Evolutionary conservation across 148 eudicot species (phyloP).

Genomic region (Suaeda aralocaspica): DNA sequence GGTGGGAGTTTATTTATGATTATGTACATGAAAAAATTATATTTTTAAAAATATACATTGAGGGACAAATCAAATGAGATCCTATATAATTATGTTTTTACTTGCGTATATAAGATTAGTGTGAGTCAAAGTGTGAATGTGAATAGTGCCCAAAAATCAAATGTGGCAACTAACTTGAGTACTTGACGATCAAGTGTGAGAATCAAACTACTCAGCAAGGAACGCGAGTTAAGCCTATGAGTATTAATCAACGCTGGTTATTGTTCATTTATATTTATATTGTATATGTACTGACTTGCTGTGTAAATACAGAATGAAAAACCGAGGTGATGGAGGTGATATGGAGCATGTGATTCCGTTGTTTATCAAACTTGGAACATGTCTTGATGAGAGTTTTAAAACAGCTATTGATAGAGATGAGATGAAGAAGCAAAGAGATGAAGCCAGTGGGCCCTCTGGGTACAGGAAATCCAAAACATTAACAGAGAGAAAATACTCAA

Average conservation of each 20-base stretch:
- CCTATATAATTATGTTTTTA: no score
- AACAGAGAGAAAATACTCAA: conserved; percentile 44
- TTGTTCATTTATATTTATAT: not conserved
- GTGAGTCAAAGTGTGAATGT: no score
- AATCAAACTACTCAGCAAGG: not conserved
- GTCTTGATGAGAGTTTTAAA: conserved; percentile 50
- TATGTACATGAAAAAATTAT: no score
- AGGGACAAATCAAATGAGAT: no score
- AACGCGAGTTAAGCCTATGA: not conserved
- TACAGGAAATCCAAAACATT: conserved; percentile 47
- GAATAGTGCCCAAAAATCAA: no score
- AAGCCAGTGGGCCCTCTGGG: conserved; percentile 44
- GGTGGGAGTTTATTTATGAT: no score
- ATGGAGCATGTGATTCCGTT: conserved; percentile 55
- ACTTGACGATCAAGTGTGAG: not conserved
- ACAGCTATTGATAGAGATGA: conserved; percentile 44
- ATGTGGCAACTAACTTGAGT: no score
- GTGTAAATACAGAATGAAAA: conserved; percentile 49
- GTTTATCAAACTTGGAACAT: conserved; percentile 64
- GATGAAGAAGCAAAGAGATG: conserved; percentile 60
- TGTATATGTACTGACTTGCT: not conserved
- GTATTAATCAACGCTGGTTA: not conserved
- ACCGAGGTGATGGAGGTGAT: conserved; percentile 59
- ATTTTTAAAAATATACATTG: no score
- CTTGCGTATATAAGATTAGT: no score